These are phyloP conservation scores for Mycena filopes DNA, from an alignment of 768 basidiomycete species.

Conservation along the genomic window DNA sequence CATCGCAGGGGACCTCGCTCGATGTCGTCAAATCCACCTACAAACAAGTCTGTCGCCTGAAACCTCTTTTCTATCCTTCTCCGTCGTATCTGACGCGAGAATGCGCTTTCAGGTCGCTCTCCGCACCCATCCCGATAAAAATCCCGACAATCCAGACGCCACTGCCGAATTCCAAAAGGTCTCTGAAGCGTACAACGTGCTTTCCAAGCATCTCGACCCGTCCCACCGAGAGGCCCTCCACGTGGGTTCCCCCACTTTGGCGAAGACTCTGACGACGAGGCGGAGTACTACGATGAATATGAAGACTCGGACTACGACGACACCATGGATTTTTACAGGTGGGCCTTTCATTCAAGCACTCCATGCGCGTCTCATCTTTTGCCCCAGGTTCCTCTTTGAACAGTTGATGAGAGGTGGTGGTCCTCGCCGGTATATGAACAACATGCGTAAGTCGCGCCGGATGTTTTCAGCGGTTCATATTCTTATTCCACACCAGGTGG, in stretches of 20 bases:
- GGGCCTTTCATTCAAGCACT: conserved; percentile 24
- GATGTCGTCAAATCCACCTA: conserved; percentile 76
- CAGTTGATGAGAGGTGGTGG: conserved; percentile 52
- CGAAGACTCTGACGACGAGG: conserved; percentile 44
- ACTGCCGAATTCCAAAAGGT: conserved; percentile 77
- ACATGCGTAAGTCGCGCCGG: conserved; percentile 40
- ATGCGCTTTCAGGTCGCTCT: conserved; percentile 69
- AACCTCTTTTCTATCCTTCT: conserved; percentile 21
- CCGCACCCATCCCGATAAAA: conserved; percentile 82
- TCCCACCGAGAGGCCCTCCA: conserved; percentile 35
- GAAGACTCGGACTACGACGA: conserved; percentile 45
- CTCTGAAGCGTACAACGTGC: conserved; percentile 72
- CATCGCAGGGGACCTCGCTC: conserved; percentile 63
- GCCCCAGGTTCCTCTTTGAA: conserved; percentile 59
- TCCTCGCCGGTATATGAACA: conserved; percentile 34
- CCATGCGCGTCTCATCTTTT: conserved; percentile 15
- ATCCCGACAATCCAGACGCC: conserved; percentile 70
- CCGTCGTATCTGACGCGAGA: conserved; percentile 11
- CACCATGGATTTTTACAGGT: conserved; percentile 61
- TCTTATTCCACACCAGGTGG: too few relatives aligned
- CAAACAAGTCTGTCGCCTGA: conserved; percentile 66
- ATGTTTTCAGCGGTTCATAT: background rate
- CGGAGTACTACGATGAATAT: conserved; percentile 46
- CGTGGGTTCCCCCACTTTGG: conserved; percentile 22
- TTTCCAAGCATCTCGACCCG: conserved; percentile 65